Conservation (phyloP, 805 yeast genomes). For the Kodamaea leandrae region DNA sequence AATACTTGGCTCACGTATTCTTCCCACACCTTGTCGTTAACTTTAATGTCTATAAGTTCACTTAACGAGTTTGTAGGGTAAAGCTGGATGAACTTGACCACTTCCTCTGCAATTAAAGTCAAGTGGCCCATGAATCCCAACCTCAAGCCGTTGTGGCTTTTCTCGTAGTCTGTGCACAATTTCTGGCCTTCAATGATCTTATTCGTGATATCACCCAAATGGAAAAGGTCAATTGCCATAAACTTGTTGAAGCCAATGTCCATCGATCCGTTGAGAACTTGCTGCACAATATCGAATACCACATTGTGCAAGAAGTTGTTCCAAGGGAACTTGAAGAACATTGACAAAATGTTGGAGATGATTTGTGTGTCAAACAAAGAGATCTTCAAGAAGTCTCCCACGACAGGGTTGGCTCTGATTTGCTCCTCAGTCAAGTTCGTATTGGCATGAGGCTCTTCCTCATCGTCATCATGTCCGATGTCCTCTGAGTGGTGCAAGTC, state of each 20-base stretch:
- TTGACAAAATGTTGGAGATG: constrained; percentile 38
- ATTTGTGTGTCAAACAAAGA: constrained; percentile 44
- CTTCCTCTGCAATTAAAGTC: constrained; percentile 32
- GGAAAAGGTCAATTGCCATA: constrained; percentile 59
- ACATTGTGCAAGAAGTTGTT: constrained; percentile 47
- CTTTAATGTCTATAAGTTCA: constrained; percentile 35
- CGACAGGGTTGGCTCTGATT: constrained; percentile 40
- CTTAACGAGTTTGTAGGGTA: constrained; percentile 38
- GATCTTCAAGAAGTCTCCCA: constrained; percentile 44
- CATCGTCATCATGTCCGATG: constrained; percentile 26
- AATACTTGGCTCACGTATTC: constrained; percentile 78
- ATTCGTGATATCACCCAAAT: constrained; percentile 39
- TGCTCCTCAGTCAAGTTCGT: constrained; percentile 44
- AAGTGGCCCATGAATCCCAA: constrained; percentile 33
- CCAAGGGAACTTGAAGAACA: constrained; percentile 49
- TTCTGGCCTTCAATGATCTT: constrained; percentile 47
- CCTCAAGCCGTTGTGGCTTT: constrained; percentile 24
- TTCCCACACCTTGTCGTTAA: constrained; percentile 61
- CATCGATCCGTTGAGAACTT: constrained; percentile 47
- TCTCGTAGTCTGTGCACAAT: constrained; percentile 26
- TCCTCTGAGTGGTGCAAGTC: constrained; percentile 18
- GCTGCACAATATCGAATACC: constrained; percentile 47
- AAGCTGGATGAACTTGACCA: constrained; percentile 29
- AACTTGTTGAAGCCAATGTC: constrained; percentile 48
- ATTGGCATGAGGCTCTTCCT: constrained; percentile 43